A percentile compares a stretch with the other conserved stretches of the same genome.
phyloP scores from a whole-genome alignment of 163 green algal species.

The Chloroidium sp. region DNA sequence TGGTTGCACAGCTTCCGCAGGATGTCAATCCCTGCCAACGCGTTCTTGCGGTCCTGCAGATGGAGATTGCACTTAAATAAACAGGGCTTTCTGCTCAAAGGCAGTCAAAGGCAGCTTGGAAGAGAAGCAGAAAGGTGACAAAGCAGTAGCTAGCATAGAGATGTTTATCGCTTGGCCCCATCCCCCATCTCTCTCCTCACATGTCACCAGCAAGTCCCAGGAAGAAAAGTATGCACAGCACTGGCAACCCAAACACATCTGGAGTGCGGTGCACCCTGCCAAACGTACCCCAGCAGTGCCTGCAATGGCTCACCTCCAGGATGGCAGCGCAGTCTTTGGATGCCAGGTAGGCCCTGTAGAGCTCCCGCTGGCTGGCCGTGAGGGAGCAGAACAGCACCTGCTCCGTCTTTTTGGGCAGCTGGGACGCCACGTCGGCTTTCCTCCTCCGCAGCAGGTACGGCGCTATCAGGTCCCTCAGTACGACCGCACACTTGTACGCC shows the following conservation, averaged over 20 bases:
- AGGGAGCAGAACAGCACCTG: constrained; percentile 91
- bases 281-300: no score
- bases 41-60: constrained; percentile 31
- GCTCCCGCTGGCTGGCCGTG: constrained; percentile 64
- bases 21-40: constrained; percentile 89
- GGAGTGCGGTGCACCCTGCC: no score
- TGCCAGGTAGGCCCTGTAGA: constrained; percentile 79
- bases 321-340: constrained; percentile 60
- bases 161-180: no score
- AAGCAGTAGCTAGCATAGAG: no score
- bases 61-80: not conserved
- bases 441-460: constrained; percentile 91
- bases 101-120: no score
- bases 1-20: constrained; percentile 99
- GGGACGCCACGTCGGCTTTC: constrained; percentile 80
- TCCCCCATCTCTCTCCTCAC: no score
- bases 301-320: constrained; percentile 3
- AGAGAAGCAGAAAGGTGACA: no score
- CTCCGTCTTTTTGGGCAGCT: constrained; percentile 92
- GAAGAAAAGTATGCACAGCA: no score
- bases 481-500: constrained; percentile 85
- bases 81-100: no score
- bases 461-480: constrained; percentile 88
- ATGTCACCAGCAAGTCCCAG: no score
- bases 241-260: no score